A percentile compares a stretch with the other conserved stretches of the same genome.
Evolutionary conservation across 371 early-diverging fungal species (phyloP).

Genomic region (Syncephalastrum monosporum): DNA sequence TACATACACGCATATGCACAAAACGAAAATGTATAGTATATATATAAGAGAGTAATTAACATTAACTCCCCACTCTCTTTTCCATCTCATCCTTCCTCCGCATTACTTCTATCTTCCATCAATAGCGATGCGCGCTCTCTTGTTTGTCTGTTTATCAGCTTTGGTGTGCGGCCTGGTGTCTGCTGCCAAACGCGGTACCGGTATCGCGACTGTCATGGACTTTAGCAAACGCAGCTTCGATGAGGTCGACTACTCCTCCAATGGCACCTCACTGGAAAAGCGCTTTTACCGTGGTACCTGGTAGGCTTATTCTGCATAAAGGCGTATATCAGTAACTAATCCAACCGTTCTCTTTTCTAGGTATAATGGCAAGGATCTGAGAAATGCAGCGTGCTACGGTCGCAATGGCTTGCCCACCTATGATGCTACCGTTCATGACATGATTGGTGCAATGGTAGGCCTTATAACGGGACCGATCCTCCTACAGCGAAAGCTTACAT

Average conservation of each 20-base stretch:
- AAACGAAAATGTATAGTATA: too few relatives aligned
- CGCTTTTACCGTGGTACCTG: constrained; percentile 22
- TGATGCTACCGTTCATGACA: constrained; percentile 4
- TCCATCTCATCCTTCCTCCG: too few relatives aligned
- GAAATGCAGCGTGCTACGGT: constrained; percentile 18
- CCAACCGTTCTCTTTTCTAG: neutral
- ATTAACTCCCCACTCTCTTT: too few relatives aligned
- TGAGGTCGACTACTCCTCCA: too few relatives aligned
- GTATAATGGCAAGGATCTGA: constrained; percentile 17
- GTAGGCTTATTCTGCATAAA: neutral
- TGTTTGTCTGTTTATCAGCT: constrained; percentile 7
- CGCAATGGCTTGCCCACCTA: constrained; percentile 14
- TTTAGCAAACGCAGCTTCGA: constrained; percentile 14
- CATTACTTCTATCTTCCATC: too few relatives aligned
- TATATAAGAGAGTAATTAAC: too few relatives aligned
- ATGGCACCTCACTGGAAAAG: constrained; percentile 15
- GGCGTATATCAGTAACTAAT: neutral
- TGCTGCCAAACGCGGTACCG: constrained; percentile 6
- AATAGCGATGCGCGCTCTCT: neutral
- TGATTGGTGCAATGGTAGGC: constrained; percentile 15
- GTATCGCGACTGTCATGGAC: constrained; percentile 36
- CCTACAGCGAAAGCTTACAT: too few relatives aligned
- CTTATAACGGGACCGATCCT: neutral
- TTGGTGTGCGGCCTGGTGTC: too few relatives aligned
- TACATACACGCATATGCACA: too few relatives aligned